These are phyloP conservation scores for Sphagnum fallax DNA, from an alignment of 228 moss, liverwort and hornwort genomes.

Conservation along the genomic window DNA sequence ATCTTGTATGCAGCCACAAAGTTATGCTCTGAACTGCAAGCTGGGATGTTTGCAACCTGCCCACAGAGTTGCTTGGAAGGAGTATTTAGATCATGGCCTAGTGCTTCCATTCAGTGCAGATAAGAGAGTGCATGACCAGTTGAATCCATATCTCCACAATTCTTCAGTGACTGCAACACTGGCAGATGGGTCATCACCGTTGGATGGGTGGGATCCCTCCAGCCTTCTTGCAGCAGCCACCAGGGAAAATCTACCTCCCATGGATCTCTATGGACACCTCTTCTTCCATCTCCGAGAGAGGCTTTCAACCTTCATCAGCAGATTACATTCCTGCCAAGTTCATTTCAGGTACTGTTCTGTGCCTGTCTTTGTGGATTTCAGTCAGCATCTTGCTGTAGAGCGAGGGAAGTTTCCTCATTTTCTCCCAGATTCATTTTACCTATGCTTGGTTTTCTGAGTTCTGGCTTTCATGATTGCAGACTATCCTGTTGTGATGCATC, in stretches of 20 bases:
- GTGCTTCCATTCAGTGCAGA: slow-evolving; percentile 3
- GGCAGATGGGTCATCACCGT: not conserved
- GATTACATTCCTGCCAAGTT: not conserved
- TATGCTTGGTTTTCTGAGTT: not conserved
- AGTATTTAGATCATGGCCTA: not conserved
- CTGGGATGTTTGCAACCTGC: slow-evolving; percentile 2
- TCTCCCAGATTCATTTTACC: slow-evolving; percentile 2
- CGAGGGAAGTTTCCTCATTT: too few species aligned
- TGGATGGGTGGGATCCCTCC: slow-evolving; percentile 1
- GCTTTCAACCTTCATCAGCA: slow-evolving; percentile 5
- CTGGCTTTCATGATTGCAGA: not conserved
- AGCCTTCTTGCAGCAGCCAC: not conserved
- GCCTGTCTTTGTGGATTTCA: not conserved
- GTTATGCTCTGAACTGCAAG: not conserved
- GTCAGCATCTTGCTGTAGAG: too few species aligned
- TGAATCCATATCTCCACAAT: not conserved
- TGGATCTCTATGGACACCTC: slow-evolving; percentile 6
- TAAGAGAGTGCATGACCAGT: not conserved
- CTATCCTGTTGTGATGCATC: slow-evolving; percentile 1
- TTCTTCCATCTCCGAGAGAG: slow-evolving; percentile 2
- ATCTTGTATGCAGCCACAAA: not conserved
- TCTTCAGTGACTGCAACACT: not conserved
- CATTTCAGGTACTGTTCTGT: slow-evolving; percentile 2
- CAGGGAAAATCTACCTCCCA: not conserved
- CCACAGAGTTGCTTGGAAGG: slow-evolving; percentile 3